phyloP scores from a whole-genome alignment of 345 rosid species.

The Mangifera indica region DNA sequence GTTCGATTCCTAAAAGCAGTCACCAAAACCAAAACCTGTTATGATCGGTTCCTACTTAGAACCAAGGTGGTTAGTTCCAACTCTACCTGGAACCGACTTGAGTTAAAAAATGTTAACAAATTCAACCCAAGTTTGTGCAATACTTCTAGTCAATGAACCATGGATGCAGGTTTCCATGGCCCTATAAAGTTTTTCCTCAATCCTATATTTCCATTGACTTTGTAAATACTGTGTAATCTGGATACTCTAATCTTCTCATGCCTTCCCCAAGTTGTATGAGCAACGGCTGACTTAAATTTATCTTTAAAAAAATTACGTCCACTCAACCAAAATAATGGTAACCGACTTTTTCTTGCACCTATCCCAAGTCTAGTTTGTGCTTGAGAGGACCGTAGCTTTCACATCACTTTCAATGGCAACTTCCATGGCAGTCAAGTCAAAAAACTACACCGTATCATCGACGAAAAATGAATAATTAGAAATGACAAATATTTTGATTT shows the following conservation, averaged over 20 bases:
- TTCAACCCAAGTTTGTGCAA: not conserved
- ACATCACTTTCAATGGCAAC: slow-evolving; percentile 8
- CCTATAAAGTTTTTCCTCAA: not conserved
- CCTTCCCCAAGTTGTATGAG: slow-evolving; percentile 5
- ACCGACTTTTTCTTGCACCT: slow-evolving; percentile 9
- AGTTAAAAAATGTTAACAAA: too few relatives aligned
- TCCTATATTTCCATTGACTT: not conserved
- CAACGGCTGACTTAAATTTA: not conserved
- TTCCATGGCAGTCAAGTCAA: not conserved
- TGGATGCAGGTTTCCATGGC: not conserved
- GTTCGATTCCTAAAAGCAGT: too few relatives aligned
- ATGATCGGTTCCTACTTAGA: too few relatives aligned
- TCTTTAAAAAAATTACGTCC: not conserved
- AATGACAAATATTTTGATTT: slow-evolving; percentile 16
- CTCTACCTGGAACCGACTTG: too few relatives aligned
- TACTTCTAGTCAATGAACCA: not conserved
- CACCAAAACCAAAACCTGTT: too few relatives aligned
- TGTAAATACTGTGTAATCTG: not conserved
- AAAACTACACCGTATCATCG: not conserved
- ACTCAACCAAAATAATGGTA: not conserved
- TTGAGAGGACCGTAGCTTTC: not conserved
- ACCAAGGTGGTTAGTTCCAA: too few relatives aligned
- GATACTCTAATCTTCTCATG: not conserved
- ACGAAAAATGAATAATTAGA: not conserved
- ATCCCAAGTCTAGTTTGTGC: too few relatives aligned